phyloP scores from a whole-genome alignment of 352 stramenopile genomes.

The Phytophthora colocasiae region DNA sequence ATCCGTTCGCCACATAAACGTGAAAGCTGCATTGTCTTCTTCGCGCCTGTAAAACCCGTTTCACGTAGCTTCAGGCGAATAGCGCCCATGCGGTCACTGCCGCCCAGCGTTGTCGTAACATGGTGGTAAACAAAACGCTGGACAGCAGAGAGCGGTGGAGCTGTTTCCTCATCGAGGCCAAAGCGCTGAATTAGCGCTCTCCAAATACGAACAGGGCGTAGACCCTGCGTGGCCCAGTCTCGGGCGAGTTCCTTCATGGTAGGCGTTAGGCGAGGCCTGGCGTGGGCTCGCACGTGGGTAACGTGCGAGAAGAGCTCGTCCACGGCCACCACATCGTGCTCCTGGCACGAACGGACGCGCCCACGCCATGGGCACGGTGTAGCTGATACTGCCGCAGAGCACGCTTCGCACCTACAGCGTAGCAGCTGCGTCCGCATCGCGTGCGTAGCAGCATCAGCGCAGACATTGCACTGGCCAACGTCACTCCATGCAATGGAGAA shows the following conservation, averaged over 20 bases:
- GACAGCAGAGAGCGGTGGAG: neutral
- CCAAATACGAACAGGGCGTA: conserved; percentile 1
- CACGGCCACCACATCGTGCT: conserved; percentile 4
- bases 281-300: neutral
- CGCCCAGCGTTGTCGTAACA: neutral
- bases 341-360: neutral
- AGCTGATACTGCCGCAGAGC: neutral
- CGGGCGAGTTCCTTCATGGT: conserved; percentile 4
- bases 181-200: conserved; percentile 1
- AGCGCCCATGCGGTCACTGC: neutral
- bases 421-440: too few relatives aligned
- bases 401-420: too few relatives aligned
- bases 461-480: neutral
- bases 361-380: conserved; percentile 4
- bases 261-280: neutral
- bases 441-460: neutral
- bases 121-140: conserved; percentile 23
- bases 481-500: conserved; percentile 3
- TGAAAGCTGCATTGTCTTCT: conserved; percentile 5
- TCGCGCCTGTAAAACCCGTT: conserved; percentile 4
- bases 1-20: conserved; percentile 1
- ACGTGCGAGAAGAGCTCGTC: conserved; percentile 9
- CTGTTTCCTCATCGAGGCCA: neutral
- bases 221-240: conserved; percentile 10
- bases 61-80: conserved; percentile 1